phyloP scores from a whole-genome alignment of 805 yeast species.

The Kodamaea hsintzibuensis region DNA sequence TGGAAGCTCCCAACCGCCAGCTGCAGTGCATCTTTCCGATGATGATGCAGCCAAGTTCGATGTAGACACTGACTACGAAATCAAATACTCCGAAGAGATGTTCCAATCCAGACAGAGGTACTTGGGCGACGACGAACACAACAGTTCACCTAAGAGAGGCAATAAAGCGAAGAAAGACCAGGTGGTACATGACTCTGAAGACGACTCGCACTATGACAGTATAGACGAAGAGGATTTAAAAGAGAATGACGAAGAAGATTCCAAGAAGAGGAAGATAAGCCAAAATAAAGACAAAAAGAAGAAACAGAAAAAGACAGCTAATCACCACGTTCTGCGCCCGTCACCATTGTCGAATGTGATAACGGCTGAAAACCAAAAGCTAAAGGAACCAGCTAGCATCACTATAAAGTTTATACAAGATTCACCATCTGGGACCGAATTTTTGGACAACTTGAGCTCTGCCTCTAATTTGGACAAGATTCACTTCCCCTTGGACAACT shows the following conservation, averaged over 20 bases:
- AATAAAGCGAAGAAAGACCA: conserved; percentile 28
- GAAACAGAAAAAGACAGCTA: conserved; percentile 8
- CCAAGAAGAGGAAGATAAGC: conserved; percentile 6
- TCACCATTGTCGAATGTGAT: conserved; percentile 11
- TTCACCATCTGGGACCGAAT: neutral
- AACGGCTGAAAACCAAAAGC: neutral
- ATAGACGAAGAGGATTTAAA: conserved; percentile 7
- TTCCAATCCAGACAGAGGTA: conserved; percentile 41
- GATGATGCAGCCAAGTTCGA: conserved; percentile 35
- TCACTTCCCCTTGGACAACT: conserved; percentile 26
- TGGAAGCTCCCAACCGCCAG: conserved; percentile 37
- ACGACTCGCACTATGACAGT: conserved; percentile 6
- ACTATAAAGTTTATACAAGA: conserved; percentile 7
- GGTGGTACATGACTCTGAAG: conserved; percentile 13
- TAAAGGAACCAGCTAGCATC: conserved; percentile 10
- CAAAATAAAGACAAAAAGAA: neutral
- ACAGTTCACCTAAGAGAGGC: conserved; percentile 32
- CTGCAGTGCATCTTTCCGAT: conserved; percentile 28
- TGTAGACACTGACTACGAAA: conserved; percentile 49
- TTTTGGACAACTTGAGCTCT: neutral
- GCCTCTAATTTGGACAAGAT: conserved; percentile 3
- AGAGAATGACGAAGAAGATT: neutral
- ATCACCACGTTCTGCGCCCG: conserved; percentile 1
- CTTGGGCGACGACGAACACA: conserved; percentile 41
- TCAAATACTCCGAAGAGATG: conserved; percentile 51